These are phyloP conservation scores for Erodium maritimum DNA, from an alignment of 345 rosid genomes.

Conservation along the genomic window DNA sequence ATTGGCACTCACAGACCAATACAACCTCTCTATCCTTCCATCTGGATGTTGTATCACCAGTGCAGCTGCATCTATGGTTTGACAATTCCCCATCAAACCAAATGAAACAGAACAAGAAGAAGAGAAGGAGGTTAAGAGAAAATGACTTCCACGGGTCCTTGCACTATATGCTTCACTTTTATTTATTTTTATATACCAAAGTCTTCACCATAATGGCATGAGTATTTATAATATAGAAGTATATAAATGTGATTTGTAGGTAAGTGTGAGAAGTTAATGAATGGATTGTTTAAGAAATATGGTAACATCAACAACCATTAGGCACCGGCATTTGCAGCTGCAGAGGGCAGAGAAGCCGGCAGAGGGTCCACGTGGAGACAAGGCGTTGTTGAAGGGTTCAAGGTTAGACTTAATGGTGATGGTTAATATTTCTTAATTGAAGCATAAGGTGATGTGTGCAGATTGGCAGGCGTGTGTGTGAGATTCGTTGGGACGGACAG, in stretches of 20 bases:
- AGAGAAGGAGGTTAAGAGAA: not conserved
- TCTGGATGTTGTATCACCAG: conserved; percentile 79
- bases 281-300: not conserved
- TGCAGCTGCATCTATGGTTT: conserved; percentile 93
- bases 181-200: not conserved
- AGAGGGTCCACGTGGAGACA: conserved; percentile 33
- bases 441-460: not conserved
- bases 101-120: not conserved
- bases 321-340: conserved; percentile 9
- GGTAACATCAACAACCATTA: conserved; percentile 3
- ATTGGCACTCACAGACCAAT: conserved; percentile 52
- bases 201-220: not conserved
- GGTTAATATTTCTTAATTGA: not conserved
- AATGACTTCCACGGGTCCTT: not conserved
- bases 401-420: conserved; percentile 9
- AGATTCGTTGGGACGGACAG: conserved; percentile 21
- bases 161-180: not conserved
- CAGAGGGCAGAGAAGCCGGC: conserved; percentile 11
- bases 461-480: conserved; percentile 10
- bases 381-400: conserved; percentile 20
- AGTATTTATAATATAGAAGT: not conserved
- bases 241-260: not conserved
- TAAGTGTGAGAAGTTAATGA: not conserved
- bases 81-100: conserved; percentile 74
- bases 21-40: conserved; percentile 72